These are phyloP conservation scores for Vaccinium myrtillus DNA, from an alignment of 148 eudicot genomes.

Conservation along the genomic window DNA sequence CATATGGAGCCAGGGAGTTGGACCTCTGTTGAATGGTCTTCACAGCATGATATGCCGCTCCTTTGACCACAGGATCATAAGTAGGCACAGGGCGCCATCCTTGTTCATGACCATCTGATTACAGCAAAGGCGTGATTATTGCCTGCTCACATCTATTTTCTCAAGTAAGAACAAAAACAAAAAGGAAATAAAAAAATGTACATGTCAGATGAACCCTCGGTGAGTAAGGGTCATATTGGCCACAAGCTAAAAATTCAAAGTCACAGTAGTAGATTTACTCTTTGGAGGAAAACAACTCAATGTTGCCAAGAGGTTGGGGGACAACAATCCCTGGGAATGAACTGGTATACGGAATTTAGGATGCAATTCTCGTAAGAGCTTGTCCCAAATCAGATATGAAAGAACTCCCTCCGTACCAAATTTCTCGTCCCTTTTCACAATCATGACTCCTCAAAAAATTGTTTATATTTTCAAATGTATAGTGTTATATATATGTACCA, in stretches of 20 bases:
- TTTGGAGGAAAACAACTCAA: neutral
- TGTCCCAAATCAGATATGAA: neutral
- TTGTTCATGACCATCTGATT: conserved; percentile 28
- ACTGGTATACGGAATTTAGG: neutral
- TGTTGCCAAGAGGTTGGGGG: neutral
- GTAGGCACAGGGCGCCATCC: conserved; percentile 38
- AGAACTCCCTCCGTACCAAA: too few relatives aligned
- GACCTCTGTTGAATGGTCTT: conserved; percentile 41
- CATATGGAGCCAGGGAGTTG: conserved; percentile 31
- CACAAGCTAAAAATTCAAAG: neutral
- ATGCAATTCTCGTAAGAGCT: neutral
- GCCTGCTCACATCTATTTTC: neutral
- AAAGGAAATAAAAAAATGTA: neutral
- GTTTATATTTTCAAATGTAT: too few relatives aligned
- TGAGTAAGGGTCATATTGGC: neutral
- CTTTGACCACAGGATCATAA: conserved; percentile 43
- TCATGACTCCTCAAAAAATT: too few relatives aligned
- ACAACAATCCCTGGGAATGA: neutral
- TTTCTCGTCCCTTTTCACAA: too few relatives aligned
- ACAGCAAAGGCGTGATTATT: conserved; percentile 13
- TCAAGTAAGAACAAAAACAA: too few relatives aligned
- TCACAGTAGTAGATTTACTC: neutral
- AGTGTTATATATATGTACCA: too few relatives aligned
- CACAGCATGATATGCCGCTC: conserved; percentile 50
- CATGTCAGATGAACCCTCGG: neutral